These are phyloP conservation scores for Curvularia hawaiiensis DNA, from an alignment of 2,329 filamentous ascomycete species.

Conservation along the genomic window DNA sequence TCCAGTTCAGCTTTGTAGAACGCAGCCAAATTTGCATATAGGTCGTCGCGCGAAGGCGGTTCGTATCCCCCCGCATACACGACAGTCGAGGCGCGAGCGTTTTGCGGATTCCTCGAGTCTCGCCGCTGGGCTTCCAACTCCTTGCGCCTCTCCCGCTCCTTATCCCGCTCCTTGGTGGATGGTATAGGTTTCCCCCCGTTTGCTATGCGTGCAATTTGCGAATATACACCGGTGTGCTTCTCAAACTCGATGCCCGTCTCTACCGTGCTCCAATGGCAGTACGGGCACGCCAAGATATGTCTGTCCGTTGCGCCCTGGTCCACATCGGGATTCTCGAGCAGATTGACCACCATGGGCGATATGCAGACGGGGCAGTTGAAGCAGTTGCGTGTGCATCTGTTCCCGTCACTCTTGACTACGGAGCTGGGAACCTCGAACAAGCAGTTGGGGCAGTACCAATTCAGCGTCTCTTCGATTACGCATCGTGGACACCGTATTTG, in stretches of 20 bases:
- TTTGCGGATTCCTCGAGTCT: slow-evolving; percentile 21
- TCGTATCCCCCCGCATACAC: slow-evolving; percentile 12
- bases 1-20: slow-evolving; percentile 85
- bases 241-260: slow-evolving; percentile 92
- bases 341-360: slow-evolving; percentile 76
- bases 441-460: slow-evolving; percentile 94
- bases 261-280: slow-evolving; percentile 90
- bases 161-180: slow-evolving; percentile 48
- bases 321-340: slow-evolving; percentile 60
- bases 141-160: slow-evolving; percentile 46
- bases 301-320: slow-evolving; percentile 55
- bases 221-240: slow-evolving; percentile 82
- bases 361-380: slow-evolving; percentile 93
- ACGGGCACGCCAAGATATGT: slow-evolving; percentile 83
- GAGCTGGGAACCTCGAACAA: slow-evolving; percentile 95
- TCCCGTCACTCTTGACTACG: slow-evolving; percentile 89
- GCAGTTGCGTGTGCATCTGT: slow-evolving; percentile 92
- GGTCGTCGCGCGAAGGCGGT: slow-evolving; percentile 65
- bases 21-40: slow-evolving; percentile 73
- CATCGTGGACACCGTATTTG: slow-evolving; percentile 94
- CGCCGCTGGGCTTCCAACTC: slow-evolving; percentile 34
- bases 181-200: slow-evolving; percentile 51
- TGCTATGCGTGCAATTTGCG: slow-evolving; percentile 75
- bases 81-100: slow-evolving; percentile 24
- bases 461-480: slow-evolving; percentile 89